Evolutionary conservation across 139 green algal genomes (phyloP).

Genomic region (Ulvella scutata): DNA sequence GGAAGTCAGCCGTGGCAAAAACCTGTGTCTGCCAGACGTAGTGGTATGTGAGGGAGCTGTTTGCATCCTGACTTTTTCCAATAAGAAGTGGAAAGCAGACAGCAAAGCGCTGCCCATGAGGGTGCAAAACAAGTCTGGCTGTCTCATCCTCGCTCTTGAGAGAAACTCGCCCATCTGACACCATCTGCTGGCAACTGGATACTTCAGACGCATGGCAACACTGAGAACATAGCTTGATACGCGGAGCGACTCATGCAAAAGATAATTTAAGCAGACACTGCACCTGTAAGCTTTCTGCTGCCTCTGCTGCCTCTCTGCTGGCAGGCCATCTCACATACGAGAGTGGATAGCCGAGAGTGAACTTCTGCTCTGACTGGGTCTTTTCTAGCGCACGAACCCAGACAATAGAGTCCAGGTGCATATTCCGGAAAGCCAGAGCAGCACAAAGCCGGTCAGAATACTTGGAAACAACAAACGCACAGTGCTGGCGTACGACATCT

Average conservation of each 20-base stretch:
- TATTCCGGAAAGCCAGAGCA: slow-evolving; percentile 42
- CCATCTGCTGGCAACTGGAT: too few species aligned
- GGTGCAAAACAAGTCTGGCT: slow-evolving; percentile 28
- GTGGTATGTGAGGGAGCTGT: slow-evolving; percentile 6
- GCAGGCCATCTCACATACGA: slow-evolving; percentile 27
- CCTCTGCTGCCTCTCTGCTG: slow-evolving; percentile 6
- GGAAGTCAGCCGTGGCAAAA: slow-evolving; percentile 7
- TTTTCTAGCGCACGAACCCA: not conserved
- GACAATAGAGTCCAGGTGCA: slow-evolving; percentile 16
- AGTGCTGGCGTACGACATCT: slow-evolving; percentile 25
- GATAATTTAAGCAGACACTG: not conserved
- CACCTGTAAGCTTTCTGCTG: slow-evolving; percentile 10
- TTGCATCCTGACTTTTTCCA: not conserved
- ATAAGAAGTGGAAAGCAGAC: slow-evolving; percentile 46
- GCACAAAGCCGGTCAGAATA: slow-evolving; percentile 6
- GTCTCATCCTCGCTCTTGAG: slow-evolving; percentile 25
- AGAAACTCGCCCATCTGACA: slow-evolving; percentile 18
- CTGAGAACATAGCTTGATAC: not conserved
- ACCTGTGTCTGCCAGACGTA: slow-evolving; percentile 36
- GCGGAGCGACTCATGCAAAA: not conserved
- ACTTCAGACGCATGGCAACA: not conserved
- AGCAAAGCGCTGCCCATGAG: slow-evolving; percentile 24
- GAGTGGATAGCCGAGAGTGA: slow-evolving; percentile 21
- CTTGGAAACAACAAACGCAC: slow-evolving; percentile 27
- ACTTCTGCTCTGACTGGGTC: not conserved